These are phyloP conservation scores for Gracilaria domingensis DNA, from an alignment of 23 red algal species.

Conservation along the genomic window DNA sequence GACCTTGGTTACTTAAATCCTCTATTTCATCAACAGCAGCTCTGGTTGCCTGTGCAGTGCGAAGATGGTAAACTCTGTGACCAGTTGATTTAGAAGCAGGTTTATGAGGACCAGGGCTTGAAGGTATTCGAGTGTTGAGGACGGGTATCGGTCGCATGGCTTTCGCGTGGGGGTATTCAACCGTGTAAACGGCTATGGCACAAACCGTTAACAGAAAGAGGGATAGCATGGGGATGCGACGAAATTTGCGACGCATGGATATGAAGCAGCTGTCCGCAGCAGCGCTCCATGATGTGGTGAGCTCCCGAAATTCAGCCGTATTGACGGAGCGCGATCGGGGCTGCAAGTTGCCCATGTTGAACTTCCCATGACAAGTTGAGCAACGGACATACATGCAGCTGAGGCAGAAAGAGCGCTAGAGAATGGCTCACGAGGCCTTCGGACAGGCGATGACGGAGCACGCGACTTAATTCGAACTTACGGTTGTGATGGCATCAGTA, in stretches of 20 bases:
- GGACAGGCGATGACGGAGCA: not conserved
- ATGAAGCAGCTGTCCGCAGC: slow-evolving; percentile 35
- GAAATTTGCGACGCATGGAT: slow-evolving; percentile 14
- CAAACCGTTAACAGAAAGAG: not conserved
- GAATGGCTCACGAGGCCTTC: not conserved
- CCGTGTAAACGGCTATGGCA: not conserved
- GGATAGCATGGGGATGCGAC: slow-evolving; percentile 6
- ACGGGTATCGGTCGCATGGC: not conserved
- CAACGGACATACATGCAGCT: not conserved
- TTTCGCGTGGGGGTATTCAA: no score
- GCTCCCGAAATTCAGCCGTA: not conserved
- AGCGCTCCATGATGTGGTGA: slow-evolving; percentile 31
- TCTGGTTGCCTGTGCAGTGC: not conserved
- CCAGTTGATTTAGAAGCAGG: not conserved
- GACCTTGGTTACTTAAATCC: no score
- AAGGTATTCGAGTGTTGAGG: slow-evolving; percentile 5
- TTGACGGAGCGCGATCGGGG: not conserved
- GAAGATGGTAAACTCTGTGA: not conserved
- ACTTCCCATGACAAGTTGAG: not conserved
- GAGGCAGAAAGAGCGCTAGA: not conserved
- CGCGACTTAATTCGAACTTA: not conserved
- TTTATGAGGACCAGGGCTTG: no score
- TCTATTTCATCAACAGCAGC: not conserved
- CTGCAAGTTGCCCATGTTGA: slow-evolving; percentile 27
- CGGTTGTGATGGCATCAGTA: not conserved